A percentile compares a stretch with the other conserved stretches of the same genome.
Conservation (phyloP, 176 grass and related monocot genomes). For the Triticum dicoccoides region DNA sequence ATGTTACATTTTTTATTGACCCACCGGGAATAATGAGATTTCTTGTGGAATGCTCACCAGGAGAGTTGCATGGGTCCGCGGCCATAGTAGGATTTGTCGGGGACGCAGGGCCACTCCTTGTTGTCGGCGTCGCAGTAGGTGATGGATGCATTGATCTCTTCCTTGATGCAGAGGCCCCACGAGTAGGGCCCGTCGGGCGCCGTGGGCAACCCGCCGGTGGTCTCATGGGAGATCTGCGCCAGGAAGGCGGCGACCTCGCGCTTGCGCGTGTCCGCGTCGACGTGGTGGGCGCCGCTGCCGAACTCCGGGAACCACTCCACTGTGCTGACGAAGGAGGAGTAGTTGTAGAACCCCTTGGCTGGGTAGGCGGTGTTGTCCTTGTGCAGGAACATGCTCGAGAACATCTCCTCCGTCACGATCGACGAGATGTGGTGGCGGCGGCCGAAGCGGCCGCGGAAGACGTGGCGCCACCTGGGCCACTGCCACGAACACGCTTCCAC, state of each 20-base stretch:
- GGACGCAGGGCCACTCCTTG: too few relatives aligned
- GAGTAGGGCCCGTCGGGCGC: too few relatives aligned
- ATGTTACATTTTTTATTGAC: too few relatives aligned
- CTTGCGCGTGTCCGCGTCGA: neutral
- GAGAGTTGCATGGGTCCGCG: too few relatives aligned
- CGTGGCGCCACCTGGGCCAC: neutral
- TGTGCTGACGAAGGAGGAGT: constrained; percentile 54
- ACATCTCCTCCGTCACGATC: constrained; percentile 47
- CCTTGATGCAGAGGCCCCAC: too few relatives aligned
- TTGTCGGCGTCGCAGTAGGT: too few relatives aligned
- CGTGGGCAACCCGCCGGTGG: too few relatives aligned
- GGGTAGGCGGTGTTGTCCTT: constrained; percentile 63
- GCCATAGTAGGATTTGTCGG: too few relatives aligned
- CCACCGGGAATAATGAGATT: too few relatives aligned
- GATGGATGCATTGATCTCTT: too few relatives aligned
- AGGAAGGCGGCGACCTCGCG: neutral
- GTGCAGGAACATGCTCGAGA: constrained; percentile 53
- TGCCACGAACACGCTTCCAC: neutral
- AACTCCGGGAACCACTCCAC: constrained; percentile 47
- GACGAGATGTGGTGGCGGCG: neutral
- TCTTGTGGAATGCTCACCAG: too few relatives aligned
- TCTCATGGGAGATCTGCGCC: neutral
- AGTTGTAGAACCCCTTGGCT: constrained; percentile 66
- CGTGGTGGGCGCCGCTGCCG: constrained; percentile 22
- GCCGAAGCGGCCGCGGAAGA: neutral